phyloP scores from a whole-genome alignment of 345 rosid genomes.

The Toxicodendron radicans region DNA sequence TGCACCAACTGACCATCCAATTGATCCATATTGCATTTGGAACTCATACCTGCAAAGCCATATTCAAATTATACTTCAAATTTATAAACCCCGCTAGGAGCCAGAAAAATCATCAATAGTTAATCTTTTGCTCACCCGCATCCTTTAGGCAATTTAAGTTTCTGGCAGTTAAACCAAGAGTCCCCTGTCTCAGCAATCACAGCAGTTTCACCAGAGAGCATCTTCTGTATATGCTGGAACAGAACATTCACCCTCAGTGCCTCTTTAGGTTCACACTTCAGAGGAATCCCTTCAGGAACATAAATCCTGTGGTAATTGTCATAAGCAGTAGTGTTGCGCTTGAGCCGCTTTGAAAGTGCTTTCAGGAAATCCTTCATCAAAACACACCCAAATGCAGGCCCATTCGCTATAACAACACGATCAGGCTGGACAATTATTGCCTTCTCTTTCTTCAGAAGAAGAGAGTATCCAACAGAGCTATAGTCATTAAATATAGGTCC shows the following conservation, averaged over 20 bases:
- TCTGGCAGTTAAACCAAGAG: slow-evolving; percentile 88
- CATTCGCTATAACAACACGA: slow-evolving; percentile 62
- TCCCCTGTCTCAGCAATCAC: slow-evolving; percentile 89
- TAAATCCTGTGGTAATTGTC: slow-evolving; percentile 76
- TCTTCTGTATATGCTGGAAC: slow-evolving; percentile 66
- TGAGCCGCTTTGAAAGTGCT: slow-evolving; percentile 56
- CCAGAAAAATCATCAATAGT: neutral
- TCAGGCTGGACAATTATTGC: slow-evolving; percentile 74
- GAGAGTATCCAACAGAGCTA: slow-evolving; percentile 80
- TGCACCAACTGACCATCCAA: slow-evolving; percentile 89
- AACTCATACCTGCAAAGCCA: slow-evolving; percentile 61
- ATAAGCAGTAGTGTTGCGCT: slow-evolving; percentile 51
- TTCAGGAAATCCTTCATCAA: slow-evolving; percentile 71
- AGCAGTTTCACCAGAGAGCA: slow-evolving; percentile 67
- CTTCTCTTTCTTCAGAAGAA: slow-evolving; percentile 84
- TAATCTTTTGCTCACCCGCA: slow-evolving; percentile 54
- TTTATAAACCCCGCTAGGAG: neutral
- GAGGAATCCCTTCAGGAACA: slow-evolving; percentile 61
- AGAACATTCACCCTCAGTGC: slow-evolving; percentile 74
- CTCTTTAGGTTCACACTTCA: slow-evolving; percentile 48
- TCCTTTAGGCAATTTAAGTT: slow-evolving; percentile 66
- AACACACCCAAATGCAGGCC: slow-evolving; percentile 75
- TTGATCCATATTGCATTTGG: slow-evolving; percentile 90
- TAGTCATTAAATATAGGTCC: slow-evolving; percentile 83
- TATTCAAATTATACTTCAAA: slow-evolving; percentile 2